Evolutionary conservation across 805 yeast genomes (phyloP).

Genomic region (Wickerhamomyces sydowiorum): DNA sequence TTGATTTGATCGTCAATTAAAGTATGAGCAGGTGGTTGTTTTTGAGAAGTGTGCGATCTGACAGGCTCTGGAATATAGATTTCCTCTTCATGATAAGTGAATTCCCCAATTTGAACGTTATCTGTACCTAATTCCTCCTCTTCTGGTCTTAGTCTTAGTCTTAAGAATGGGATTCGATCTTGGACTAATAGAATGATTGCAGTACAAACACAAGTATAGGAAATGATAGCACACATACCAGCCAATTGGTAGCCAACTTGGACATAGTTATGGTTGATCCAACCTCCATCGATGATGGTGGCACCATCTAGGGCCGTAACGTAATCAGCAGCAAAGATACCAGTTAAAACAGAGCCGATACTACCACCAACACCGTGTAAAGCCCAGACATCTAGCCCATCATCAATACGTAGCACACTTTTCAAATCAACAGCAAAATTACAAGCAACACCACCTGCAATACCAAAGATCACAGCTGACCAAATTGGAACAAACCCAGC

Average conservation of each 20-base stretch:
- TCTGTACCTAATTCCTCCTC: conserved; percentile 89
- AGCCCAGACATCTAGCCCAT: conserved; percentile 92
- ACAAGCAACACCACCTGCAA: conserved; percentile 68
- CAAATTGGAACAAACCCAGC: conserved; percentile 95
- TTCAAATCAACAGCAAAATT: conserved; percentile 84
- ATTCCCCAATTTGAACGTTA: conserved; percentile 86
- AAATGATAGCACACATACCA: conserved; percentile 61
- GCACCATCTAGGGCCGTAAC: conserved; percentile 77
- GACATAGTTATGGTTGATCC: conserved; percentile 76
- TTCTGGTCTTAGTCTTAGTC: conserved; percentile 77
- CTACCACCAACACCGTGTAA: conserved; percentile 93
- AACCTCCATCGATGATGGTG: conserved; percentile 70
- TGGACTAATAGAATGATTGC: conserved; percentile 57
- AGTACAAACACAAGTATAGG: conserved; percentile 74
- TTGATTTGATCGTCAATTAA: conserved; percentile 30
- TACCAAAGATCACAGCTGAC: conserved; percentile 81
- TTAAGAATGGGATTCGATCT: conserved; percentile 76
- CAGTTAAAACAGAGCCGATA: conserved; percentile 78
- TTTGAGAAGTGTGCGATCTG: conserved; percentile 44
- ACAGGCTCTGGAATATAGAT: conserved; percentile 74
- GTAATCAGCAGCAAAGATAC: conserved; percentile 88
- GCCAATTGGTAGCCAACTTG: conserved; percentile 90
- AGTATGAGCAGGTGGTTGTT: conserved; percentile 22
- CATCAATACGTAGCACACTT: conserved; percentile 69
- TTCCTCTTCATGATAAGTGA: conserved; percentile 61